phyloP scores from a whole-genome alignment of 2,329 filamentous ascomycete genomes.

The Colletotrichum gigasporum region DNA sequence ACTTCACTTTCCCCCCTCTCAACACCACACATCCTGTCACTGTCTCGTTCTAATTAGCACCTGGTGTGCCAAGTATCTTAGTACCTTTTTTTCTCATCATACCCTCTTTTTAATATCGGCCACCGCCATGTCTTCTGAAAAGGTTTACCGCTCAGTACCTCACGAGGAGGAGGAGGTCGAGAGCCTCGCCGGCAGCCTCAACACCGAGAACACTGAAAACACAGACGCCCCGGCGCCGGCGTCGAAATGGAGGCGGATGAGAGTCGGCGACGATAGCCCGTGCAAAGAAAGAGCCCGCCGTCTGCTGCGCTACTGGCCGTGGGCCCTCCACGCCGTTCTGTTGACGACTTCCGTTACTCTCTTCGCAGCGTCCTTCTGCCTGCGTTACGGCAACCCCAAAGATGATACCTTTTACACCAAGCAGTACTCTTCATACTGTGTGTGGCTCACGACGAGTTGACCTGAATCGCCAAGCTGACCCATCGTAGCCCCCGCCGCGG shows the following conservation, averaged over 20 bases:
- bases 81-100: neutral
- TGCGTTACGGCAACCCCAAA: slow-evolving; percentile 42
- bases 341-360: slow-evolving; percentile 50
- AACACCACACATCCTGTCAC: neutral
- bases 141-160: slow-evolving; percentile 28
- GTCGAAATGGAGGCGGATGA: slow-evolving; percentile 28
- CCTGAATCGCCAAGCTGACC: too few species aligned
- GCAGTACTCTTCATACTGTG: slow-evolving; percentile 56
- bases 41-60: slow-evolving; percentile 13
- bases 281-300: slow-evolving; percentile 34
- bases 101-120: slow-evolving; percentile 13
- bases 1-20: neutral
- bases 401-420: slow-evolving; percentile 45
- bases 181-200: slow-evolving; percentile 30
- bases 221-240: neutral
- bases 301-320: slow-evolving; percentile 46
- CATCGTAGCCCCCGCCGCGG: slow-evolving; percentile 55
- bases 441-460: slow-evolving; percentile 32
- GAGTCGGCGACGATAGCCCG: slow-evolving; percentile 36
- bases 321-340: slow-evolving; percentile 50
- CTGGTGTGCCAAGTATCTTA: slow-evolving; percentile 19
- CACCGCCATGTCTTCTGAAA: slow-evolving; percentile 30
- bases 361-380: slow-evolving; percentile 51
- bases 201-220: slow-evolving; percentile 18
- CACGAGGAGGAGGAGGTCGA: slow-evolving; percentile 35